Evolutionary conservation across 1,284 basidiomycete species (phyloP).

Genomic region (Inonotus obliquus): DNA sequence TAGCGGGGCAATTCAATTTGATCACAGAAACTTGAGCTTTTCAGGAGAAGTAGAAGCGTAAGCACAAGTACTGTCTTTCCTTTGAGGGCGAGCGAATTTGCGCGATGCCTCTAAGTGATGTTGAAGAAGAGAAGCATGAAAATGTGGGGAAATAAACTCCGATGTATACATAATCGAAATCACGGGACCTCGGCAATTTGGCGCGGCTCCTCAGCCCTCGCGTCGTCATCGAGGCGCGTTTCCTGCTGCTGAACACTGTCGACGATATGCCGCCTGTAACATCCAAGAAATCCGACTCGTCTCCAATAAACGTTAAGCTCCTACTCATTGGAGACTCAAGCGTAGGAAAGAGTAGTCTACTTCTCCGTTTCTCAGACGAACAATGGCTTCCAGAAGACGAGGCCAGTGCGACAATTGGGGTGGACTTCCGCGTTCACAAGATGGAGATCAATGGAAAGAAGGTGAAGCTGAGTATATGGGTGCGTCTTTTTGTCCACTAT

Average conservation of each 20-base stretch:
- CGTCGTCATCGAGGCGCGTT: not conserved
- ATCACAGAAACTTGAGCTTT: too few species aligned
- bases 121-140: too few species aligned
- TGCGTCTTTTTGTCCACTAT: slow-evolving; percentile 28
- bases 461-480: slow-evolving; percentile 83
- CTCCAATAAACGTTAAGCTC: slow-evolving; percentile 61
- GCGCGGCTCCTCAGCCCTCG: not conserved
- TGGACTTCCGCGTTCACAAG: slow-evolving; percentile 79
- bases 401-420: slow-evolving; percentile 90
- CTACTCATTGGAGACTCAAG: slow-evolving; percentile 84
- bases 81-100: too few species aligned
- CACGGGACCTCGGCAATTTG: not conserved
- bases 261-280: not conserved
- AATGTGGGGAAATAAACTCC: not conserved
- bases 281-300: slow-evolving; percentile 1
- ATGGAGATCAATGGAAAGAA: slow-evolving; percentile 77
- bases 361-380: slow-evolving; percentile 94
- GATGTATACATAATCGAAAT: not conserved
- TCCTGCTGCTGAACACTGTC: not conserved
- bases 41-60: not conserved
- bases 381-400: slow-evolving; percentile 96
- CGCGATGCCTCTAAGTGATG: too few species aligned
- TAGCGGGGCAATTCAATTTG: not conserved
- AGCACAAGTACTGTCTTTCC: too few species aligned
- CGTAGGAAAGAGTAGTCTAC: slow-evolving; percentile 87